These are phyloP conservation scores for Melaleuca alternifolia DNA, from an alignment of 345 rosid genomes.

Conservation along the genomic window DNA sequence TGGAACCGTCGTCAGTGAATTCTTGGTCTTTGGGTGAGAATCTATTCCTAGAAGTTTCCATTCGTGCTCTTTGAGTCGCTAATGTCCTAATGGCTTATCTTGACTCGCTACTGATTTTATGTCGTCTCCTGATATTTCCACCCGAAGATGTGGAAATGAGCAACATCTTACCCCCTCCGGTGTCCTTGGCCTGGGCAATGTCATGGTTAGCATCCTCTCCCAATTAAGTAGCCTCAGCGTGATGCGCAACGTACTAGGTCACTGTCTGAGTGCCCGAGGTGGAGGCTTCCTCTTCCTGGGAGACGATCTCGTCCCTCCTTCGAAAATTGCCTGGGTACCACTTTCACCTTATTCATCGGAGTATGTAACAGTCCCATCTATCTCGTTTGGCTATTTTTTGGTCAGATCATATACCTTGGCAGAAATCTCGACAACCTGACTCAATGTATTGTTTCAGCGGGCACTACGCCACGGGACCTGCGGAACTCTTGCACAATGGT, in stretches of 20 bases:
- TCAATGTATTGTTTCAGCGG: conserved; percentile 21
- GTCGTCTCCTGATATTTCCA: background rate
- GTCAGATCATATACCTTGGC: background rate
- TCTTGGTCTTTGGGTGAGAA: conserved; percentile 65
- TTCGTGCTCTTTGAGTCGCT: background rate
- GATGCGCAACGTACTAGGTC: conserved; percentile 52
- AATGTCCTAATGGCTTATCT: background rate
- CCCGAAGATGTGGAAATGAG: conserved; percentile 65
- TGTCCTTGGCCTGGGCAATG: conserved; percentile 65
- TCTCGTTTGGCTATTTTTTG: background rate
- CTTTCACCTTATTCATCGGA: conserved; percentile 7
- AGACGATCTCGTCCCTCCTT: conserved; percentile 43
- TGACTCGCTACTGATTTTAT: background rate
- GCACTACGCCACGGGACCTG: conserved; percentile 55
- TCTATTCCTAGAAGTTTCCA: background rate
- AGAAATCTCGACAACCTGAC: background rate
- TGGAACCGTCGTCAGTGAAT: conserved; percentile 30
- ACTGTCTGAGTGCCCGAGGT: conserved; percentile 55
- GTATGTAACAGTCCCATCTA: conserved; percentile 18
- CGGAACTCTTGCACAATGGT: conserved; percentile 44
- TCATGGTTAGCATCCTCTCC: conserved; percentile 47
- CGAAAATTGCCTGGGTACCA: conserved; percentile 52
- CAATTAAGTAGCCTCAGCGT: conserved; percentile 36
- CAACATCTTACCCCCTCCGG: conserved; percentile 60
- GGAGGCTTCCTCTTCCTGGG: conserved; percentile 78